These are phyloP conservation scores for Pyrenophora seminiperda DNA, from an alignment of 2,329 filamentous ascomycete genomes.

Conservation along the genomic window DNA sequence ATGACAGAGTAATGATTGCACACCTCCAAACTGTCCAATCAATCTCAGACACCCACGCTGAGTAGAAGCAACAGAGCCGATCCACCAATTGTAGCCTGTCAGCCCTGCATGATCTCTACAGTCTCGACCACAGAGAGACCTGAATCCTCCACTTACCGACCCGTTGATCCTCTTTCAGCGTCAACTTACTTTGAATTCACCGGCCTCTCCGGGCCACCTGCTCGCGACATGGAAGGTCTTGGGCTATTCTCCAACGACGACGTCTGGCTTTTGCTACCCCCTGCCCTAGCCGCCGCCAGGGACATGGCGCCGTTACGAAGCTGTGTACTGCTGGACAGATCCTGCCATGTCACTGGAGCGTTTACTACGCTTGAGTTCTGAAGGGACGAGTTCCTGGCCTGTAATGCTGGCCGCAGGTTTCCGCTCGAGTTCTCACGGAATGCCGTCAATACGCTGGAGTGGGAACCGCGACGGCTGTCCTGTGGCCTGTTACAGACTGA, in stretches of 20 bases:
- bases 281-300: conserved; percentile 25
- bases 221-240: conserved; percentile 7
- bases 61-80: neutral
- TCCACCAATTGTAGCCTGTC: neutral
- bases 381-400: conserved; percentile 29
- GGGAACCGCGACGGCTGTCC: conserved; percentile 36
- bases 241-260: conserved; percentile 4
- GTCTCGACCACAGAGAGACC: neutral
- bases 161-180: neutral
- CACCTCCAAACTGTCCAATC: conserved; percentile 4
- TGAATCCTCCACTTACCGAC: neutral
- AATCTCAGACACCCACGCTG: conserved; percentile 7
- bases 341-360: conserved; percentile 12
- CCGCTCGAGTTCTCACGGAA: conserved; percentile 27
- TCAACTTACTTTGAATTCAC: conserved; percentile 6
- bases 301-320: conserved; percentile 29
- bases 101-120: neutral
- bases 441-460: conserved; percentile 38
- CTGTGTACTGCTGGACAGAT: conserved; percentile 26
- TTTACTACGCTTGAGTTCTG: conserved; percentile 18
- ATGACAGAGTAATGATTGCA: neutral
- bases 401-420: conserved; percentile 15
- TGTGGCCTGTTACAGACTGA: conserved; percentile 28
- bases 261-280: conserved; percentile 17
- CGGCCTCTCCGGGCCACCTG: conserved; percentile 1